Conservation (phyloP, 2,329 filamentous ascomycete species). For the Emericellopsis atlantica region DNA sequence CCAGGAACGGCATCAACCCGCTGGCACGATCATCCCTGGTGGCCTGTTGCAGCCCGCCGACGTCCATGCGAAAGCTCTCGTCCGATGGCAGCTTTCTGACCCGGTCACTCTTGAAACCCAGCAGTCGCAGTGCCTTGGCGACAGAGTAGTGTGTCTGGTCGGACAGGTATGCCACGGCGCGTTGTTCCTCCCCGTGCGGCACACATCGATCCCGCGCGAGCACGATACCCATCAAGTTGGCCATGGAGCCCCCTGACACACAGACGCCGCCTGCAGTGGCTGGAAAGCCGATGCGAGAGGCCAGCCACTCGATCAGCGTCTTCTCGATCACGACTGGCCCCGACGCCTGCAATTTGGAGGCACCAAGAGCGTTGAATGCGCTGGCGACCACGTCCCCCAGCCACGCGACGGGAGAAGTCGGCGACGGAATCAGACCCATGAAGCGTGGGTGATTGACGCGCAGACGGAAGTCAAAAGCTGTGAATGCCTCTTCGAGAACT, state of each 20-base stretch:
- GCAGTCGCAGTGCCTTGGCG: constrained; percentile 5
- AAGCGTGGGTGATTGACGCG: constrained; percentile 6
- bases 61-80: constrained; percentile 2
- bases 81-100: constrained; percentile 4
- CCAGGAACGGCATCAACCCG: constrained; percentile 6
- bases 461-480: constrained; percentile 4
- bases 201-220: constrained; percentile 8
- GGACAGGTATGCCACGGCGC: constrained; percentile 7
- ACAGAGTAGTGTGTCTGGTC: constrained; percentile 8
- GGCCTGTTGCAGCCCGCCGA: constrained; percentile 1
- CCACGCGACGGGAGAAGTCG: constrained; percentile 9
- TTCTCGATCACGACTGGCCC: constrained; percentile 11
- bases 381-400: constrained; percentile 8
- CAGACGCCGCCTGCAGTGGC: constrained; percentile 8
- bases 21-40: constrained; percentile 3
- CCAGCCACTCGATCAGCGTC: constrained; percentile 10
- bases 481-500: constrained; percentile 3
- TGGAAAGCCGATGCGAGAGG: constrained; percentile 5
- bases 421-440: constrained; percentile 11
- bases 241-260: constrained; percentile 13
- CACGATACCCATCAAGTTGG: constrained; percentile 11
- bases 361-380: constrained; percentile 9
- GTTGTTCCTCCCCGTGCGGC: constrained; percentile 3
- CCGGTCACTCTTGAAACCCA: constrained; percentile 5
- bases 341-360: constrained; percentile 9